These are phyloP conservation scores for Komagataella pseudopastoris DNA, from an alignment of 805 yeast species.

Conservation along the genomic window DNA sequence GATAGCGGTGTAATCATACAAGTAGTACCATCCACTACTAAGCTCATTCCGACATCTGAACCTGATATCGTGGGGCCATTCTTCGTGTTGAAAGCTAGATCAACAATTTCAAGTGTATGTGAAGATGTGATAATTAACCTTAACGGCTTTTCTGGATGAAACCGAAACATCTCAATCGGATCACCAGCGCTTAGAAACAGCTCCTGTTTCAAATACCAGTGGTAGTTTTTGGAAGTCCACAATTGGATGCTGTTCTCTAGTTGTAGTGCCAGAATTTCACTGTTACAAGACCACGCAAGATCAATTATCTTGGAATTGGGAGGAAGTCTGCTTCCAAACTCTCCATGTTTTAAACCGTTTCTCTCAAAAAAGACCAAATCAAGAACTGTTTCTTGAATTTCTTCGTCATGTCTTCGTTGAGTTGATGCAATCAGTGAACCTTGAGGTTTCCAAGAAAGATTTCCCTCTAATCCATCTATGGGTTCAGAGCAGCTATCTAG, in stretches of 20 bases:
- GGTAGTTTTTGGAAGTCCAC: slow-evolving; percentile 88
- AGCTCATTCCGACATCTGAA: slow-evolving; percentile 60
- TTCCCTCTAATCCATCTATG: slow-evolving; percentile 65
- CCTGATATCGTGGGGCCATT: slow-evolving; percentile 63
- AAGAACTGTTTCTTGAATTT: slow-evolving; percentile 28
- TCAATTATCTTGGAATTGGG: slow-evolving; percentile 32
- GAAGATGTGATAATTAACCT: slow-evolving; percentile 55
- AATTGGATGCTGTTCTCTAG: slow-evolving; percentile 54
- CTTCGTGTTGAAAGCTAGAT: slow-evolving; percentile 47
- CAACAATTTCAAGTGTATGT: slow-evolving; percentile 42
- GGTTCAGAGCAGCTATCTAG: slow-evolving; percentile 83
- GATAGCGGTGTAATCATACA: slow-evolving; percentile 72
- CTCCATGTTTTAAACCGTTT: slow-evolving; percentile 87
- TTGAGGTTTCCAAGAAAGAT: slow-evolving; percentile 79
- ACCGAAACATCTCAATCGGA: slow-evolving; percentile 34
- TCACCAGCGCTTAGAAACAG: slow-evolving; percentile 22
- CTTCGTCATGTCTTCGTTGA: slow-evolving; percentile 47
- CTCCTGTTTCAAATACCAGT: slow-evolving; percentile 90
- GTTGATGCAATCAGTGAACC: slow-evolving; percentile 80
- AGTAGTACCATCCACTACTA: slow-evolving; percentile 68
- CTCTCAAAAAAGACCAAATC: slow-evolving; percentile 76
- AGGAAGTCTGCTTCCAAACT: slow-evolving; percentile 56
- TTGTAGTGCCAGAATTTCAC: slow-evolving; percentile 66
- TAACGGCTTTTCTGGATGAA: slow-evolving; percentile 86
- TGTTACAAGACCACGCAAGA: slow-evolving; percentile 69